A percentile compares a stretch with the other conserved stretches of the same genome.
phyloP scores from a whole-genome alignment of 2,329 filamentous ascomycete genomes.

The Macrophomina phaseolina region DNA sequence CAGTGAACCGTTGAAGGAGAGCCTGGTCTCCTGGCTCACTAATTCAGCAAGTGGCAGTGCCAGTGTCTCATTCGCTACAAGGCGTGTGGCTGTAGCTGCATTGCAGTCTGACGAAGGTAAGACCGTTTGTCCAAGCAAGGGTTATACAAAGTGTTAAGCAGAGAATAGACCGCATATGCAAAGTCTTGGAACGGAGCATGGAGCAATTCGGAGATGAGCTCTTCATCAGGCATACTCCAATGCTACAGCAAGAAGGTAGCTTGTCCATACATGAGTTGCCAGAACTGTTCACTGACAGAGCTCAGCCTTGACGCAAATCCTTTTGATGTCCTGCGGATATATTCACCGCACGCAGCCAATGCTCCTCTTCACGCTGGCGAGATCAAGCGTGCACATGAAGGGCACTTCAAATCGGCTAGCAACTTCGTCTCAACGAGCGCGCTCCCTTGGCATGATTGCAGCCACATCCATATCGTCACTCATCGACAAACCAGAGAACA shows the following conservation, averaged over 20 bases:
- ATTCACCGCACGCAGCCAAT: constrained; percentile 70
- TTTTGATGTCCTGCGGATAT: constrained; percentile 79
- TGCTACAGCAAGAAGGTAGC: constrained; percentile 85
- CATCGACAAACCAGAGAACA: constrained; percentile 69
- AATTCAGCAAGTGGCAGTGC: constrained; percentile 28
- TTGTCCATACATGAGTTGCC: constrained; percentile 30
- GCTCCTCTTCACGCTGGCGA: constrained; percentile 70
- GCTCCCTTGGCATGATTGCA: constrained; percentile 87
- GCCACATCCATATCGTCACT: constrained; percentile 74
- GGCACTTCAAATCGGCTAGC: constrained; percentile 84
- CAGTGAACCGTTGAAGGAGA: constrained; percentile 29
- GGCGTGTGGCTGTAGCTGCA: constrained; percentile 37
- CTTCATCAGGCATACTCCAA: constrained; percentile 83
- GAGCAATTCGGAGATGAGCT: constrained; percentile 82
- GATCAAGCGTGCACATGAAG: constrained; percentile 75
- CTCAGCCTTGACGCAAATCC: constrained; percentile 77
- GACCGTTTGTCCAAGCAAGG: not conserved
- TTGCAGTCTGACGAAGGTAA: constrained; percentile 32
- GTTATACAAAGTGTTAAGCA: not conserved
- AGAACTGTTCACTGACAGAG: not conserved
- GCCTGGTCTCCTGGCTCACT: constrained; percentile 34
- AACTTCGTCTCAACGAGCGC: constrained; percentile 73
- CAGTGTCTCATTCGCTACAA: constrained; percentile 31
- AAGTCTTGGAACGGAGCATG: constrained; percentile 70
- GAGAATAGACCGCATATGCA: constrained; percentile 15